Base-by-base conservation (phyloP, 192 early-diverging fungal species). In the Entomortierella lignicola region DNA sequence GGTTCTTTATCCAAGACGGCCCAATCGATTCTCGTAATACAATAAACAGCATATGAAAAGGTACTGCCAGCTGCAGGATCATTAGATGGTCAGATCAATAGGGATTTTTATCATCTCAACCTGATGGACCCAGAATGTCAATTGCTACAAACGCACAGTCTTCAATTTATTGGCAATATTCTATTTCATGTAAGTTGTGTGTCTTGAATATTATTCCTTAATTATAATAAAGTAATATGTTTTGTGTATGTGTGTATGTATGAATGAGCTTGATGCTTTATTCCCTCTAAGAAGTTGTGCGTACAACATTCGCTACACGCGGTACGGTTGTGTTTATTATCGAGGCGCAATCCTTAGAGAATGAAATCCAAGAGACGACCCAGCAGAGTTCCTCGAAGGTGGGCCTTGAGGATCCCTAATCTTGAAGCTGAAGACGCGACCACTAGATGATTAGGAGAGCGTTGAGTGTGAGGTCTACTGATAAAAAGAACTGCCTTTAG, bases 11-110 rank as follows among this genome's bases (percentile, higher is more conserved):
- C 74, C 0, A 77, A 77, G 21, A 66, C 74, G 1, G 53, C 66
- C 1, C 74, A 77, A 44, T 77, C 74, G 3, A 47, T 77, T 32
- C 27, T 77, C 5, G 61, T 69, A 2, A 21, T 77, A 26, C 66
- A 77, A 42, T 69, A 60, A 8, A 64, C 61, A 7, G 52, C 60
- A 0, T 77, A 53, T 37, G 74, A 66, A 13, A 77, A 77, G 37
- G 60, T 65, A 31, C 29, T 77, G n/a, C 74, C 74, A 5, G 74
- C 74, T 1, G 74, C 66, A 27, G 66, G 61, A 32, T 66, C 74
- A 0, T 34, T 25, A 15, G 55, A 77, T 31, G 74, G 69, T 29
- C 55, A 59, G 25, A 69, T 69, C 32, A 69, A 69, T 50, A 69
- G 74, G 74, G 74, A 69, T n/a, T n/a, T n/a, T n/a, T n/a, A n/a